Evolutionary conservation across 228 moss, liverwort and hornwort species (phyloP).

Genomic region (Sphagnum magellanicum): DNA sequence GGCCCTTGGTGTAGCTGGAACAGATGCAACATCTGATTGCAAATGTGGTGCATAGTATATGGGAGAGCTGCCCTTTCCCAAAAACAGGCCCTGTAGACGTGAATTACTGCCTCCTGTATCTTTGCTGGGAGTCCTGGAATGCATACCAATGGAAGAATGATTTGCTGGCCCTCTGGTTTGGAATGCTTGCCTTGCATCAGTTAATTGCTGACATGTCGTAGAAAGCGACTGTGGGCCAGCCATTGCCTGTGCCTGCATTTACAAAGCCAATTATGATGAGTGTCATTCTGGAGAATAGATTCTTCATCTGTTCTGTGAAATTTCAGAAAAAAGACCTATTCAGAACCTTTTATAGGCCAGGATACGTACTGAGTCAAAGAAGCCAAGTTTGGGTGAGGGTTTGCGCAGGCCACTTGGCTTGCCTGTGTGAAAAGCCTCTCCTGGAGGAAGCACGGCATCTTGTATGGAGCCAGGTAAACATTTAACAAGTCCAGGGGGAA

Average conservation of each 20-base stretch:
- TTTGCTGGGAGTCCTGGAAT: not conserved
- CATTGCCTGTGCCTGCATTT: conserved; percentile 29
- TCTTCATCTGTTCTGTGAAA: too few species aligned
- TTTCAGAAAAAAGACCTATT: too few species aligned
- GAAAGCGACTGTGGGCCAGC: conserved; percentile 21
- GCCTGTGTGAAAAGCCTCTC: conserved; percentile 12
- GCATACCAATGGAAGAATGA: conserved; percentile 9
- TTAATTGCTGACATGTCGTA: conserved; percentile 15
- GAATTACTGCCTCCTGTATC: conserved; percentile 6
- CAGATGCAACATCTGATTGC: conserved; percentile 40
- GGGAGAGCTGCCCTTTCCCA: conserved; percentile 23
- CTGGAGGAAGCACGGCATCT: conserved; percentile 9
- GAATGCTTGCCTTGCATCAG: conserved; percentile 9
- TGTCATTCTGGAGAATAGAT: too few species aligned
- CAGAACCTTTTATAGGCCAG: not conserved
- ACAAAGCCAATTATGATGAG: conserved; percentile 3
- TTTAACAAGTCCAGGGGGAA: conserved; percentile 22
- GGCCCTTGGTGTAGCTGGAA: conserved; percentile 56
- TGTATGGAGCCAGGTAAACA: conserved; percentile 5
- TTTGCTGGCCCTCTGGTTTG: conserved; percentile 17
- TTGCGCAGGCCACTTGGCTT: conserved; percentile 67
- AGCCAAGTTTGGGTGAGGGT: conserved; percentile 88
- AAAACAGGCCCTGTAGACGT: conserved; percentile 9
- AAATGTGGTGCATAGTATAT: conserved; percentile 67
- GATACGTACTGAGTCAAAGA: conserved; percentile 71